phyloP scores from a whole-genome alignment of 208 protist genomes.

The Porcisia deanei region DNA sequence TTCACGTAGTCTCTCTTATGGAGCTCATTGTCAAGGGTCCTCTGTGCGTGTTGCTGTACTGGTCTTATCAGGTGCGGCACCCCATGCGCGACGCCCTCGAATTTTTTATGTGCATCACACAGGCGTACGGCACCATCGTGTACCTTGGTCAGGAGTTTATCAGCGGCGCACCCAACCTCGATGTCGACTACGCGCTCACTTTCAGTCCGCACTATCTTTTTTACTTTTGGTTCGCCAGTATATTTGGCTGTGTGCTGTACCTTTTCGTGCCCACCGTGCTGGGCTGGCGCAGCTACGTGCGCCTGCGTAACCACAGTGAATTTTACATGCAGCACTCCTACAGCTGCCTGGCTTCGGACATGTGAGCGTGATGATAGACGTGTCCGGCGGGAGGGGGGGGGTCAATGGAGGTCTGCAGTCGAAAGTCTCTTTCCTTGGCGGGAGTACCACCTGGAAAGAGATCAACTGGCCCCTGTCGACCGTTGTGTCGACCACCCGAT shows the following conservation, averaged over 20 bases:
- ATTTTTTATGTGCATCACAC: conserved; percentile 70
- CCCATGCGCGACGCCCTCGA: conserved; percentile 65
- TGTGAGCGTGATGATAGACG: not conserved
- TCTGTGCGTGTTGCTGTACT: conserved; percentile 72
- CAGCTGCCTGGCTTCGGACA: conserved; percentile 4
- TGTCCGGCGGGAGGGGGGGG: not conserved
- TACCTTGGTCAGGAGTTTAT: conserved; percentile 69
- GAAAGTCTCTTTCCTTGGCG: no score
- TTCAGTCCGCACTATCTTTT: conserved; percentile 55
- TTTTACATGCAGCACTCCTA: conserved; percentile 31
- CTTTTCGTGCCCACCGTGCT: conserved; percentile 57
- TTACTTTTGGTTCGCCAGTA: conserved; percentile 72
- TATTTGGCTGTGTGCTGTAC: conserved; percentile 62
- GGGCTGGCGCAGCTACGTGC: conserved; percentile 50
- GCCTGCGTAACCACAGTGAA: conserved; percentile 34
- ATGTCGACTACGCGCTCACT: conserved; percentile 58
- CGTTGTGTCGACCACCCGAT: not conserved
- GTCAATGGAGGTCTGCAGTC: not conserved
- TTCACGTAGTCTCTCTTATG: conserved; percentile 70
- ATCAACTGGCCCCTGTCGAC: not conserved
- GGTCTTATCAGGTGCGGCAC: conserved; percentile 48
- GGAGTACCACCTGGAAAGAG: not conserved
- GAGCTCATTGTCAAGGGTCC: conserved; percentile 66
- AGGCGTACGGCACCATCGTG: conserved; percentile 66
- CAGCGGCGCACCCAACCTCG: conserved; percentile 61